These are phyloP conservation scores for Backusella australiensis DNA, from an alignment of 192 early-diverging fungal species.

Conservation along the genomic window DNA sequence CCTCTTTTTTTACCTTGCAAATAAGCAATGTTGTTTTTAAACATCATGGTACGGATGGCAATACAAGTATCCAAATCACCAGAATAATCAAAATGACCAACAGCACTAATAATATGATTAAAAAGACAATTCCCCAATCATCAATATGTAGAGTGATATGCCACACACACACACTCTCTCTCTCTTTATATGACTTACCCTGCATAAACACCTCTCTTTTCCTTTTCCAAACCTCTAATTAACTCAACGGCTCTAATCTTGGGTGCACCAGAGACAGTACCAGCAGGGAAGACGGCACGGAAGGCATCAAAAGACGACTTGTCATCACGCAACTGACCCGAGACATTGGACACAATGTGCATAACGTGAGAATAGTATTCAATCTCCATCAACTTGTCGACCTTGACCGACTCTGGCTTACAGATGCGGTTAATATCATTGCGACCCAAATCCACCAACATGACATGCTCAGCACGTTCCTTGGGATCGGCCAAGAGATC, in stretches of 20 bases:
- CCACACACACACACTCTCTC: background rate
- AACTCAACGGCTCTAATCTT: conserved; percentile 97
- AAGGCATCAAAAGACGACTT: conserved; percentile 95
- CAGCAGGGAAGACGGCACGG: conserved; percentile 96
- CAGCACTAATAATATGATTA: conserved; percentile 42
- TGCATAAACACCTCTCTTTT: conserved; percentile 91
- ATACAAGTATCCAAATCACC: conserved; percentile 96
- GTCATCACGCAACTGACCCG: conserved; percentile 82
- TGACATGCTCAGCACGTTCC: conserved; percentile 97
- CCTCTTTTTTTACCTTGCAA: conserved; percentile 63
- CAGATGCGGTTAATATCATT: conserved; percentile 99
- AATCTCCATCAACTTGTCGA: conserved; percentile 96
- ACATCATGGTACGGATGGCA: conserved; percentile 97
- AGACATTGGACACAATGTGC: conserved; percentile 99
- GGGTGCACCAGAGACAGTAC: conserved; percentile 97
- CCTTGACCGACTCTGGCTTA: conserved; percentile 86
- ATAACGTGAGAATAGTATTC: conserved; percentile 98
- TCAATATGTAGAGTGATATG: background rate
- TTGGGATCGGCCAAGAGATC: conserved; percentile 92
- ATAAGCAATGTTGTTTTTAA: conserved; percentile 94
- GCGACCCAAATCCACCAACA: conserved; percentile 98
- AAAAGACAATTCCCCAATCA: background rate
- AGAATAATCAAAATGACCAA: conserved; percentile 95
- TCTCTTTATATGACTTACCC: conserved; percentile 37
- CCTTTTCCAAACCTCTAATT: conserved; percentile 85